Conservation (phyloP, 495 filamentous ascomycete species). For the Friedmanniomyces endolithicus region DNA sequence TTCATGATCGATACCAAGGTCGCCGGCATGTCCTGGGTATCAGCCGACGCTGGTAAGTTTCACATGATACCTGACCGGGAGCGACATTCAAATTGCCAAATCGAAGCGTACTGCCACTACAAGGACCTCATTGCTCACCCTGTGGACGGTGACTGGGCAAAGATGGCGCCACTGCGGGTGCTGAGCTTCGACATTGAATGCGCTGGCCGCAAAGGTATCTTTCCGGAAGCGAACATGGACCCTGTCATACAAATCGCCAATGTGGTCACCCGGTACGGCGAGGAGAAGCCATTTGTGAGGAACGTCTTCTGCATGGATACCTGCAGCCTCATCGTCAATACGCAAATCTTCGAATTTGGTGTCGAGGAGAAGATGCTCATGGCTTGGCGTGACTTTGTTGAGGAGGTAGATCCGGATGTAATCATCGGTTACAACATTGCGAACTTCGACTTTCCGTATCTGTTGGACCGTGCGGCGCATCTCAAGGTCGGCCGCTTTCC, state of each 20-base stretch:
- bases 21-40: conserved; percentile 94
- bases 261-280: conserved; percentile 90
- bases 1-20: conserved; percentile 98
- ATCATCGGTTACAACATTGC: conserved; percentile 98
- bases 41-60: conserved; percentile 65
- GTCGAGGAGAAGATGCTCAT: conserved; percentile 75
- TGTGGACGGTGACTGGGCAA: conserved; percentile 90
- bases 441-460: conserved; percentile 98
- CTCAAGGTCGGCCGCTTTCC: conserved; percentile 66
- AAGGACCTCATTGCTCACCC: conserved; percentile 73
- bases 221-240: conserved; percentile 81
- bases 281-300: conserved; percentile 85
- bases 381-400: conserved; percentile 78
- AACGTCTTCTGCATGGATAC: conserved; percentile 93
- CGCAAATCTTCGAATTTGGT: conserved; percentile 73
- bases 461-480: conserved; percentile 77
- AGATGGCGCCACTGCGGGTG: conserved; percentile 90
- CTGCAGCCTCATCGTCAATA: conserved; percentile 86
- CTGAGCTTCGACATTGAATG: conserved; percentile 98
- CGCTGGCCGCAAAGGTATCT: conserved; percentile 91
- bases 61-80: conserved; percentile 45
- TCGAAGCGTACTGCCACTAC: conserved; percentile 78
- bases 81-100: conserved; percentile 82
- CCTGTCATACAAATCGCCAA: conserved; percentile 98
- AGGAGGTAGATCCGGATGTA: conserved; percentile 88